phyloP scores from a whole-genome alignment of 352 stramenopile genomes.

The Pythium chondricola region DNA sequence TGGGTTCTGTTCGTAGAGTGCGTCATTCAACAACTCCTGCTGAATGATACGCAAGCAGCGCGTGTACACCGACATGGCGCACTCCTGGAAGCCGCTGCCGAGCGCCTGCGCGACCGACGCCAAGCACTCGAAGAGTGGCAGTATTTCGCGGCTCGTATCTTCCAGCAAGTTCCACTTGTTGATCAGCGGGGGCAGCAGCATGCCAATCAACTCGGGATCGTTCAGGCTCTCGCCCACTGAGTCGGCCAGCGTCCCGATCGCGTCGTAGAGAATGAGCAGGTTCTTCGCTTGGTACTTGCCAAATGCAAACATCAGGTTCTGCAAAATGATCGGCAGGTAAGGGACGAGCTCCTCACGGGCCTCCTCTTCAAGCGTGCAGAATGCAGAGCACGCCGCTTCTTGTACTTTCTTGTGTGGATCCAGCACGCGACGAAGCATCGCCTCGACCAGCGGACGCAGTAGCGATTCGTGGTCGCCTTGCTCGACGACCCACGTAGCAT shows the following conservation, averaged over 20 bases:
- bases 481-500: constrained; percentile 89
- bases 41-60: constrained; percentile 81
- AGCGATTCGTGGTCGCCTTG: constrained; percentile 81
- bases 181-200: constrained; percentile 93
- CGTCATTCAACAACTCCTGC: constrained; percentile 76
- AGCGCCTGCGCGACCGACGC: constrained; percentile 82
- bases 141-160: constrained; percentile 71
- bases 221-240: constrained; percentile 91
- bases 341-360: constrained; percentile 89
- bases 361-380: constrained; percentile 93
- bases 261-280: constrained; percentile 95
- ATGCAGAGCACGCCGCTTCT: constrained; percentile 90
- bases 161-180: constrained; percentile 87
- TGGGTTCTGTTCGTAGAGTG: constrained; percentile 72
- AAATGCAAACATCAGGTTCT: constrained; percentile 91
- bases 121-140: constrained; percentile 88
- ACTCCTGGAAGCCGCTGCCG: constrained; percentile 84
- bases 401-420: constrained; percentile 95
- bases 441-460: constrained; percentile 73
- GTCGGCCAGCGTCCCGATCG: constrained; percentile 93
- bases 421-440: constrained; percentile 84
- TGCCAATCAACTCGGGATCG: constrained; percentile 83
- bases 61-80: constrained; percentile 74
- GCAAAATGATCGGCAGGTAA: constrained; percentile 90
- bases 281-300: constrained; percentile 93